phyloP scores from a whole-genome alignment of 495 filamentous ascomycete species.

The Penicillium soppii region DNA sequence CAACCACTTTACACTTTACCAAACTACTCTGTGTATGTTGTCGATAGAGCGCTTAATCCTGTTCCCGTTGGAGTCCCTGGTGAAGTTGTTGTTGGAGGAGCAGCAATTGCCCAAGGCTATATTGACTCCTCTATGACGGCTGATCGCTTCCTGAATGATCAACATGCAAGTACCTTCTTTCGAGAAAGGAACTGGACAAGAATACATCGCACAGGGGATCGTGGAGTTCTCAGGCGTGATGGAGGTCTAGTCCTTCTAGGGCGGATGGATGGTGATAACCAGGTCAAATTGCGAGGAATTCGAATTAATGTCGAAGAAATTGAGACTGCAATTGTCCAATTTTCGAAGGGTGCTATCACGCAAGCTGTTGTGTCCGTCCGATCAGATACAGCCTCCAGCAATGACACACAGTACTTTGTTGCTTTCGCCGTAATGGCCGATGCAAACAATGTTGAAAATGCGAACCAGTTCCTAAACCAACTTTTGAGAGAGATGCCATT shows the following conservation, averaged over 20 bases:
- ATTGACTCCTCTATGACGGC: slow-evolving; percentile 32
- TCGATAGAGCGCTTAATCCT: slow-evolving; percentile 40
- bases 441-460: background rate
- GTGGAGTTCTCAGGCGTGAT: slow-evolving; percentile 20
- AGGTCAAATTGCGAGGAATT: slow-evolving; percentile 53
- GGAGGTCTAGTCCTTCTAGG: slow-evolving; percentile 36
- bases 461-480: background rate
- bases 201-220: slow-evolving; percentile 27
- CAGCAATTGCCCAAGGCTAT: slow-evolving; percentile 43
- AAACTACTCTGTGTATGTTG: slow-evolving; percentile 47
- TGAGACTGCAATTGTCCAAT: slow-evolving; percentile 28
- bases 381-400: background rate
- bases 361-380: slow-evolving; percentile 20
- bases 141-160: slow-evolving; percentile 34
- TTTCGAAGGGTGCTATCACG: slow-evolving; percentile 28
- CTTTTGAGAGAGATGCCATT: slow-evolving; percentile 26
- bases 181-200: slow-evolving; percentile 25
- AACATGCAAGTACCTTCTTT: slow-evolving; percentile 20
- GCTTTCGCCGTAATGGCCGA: slow-evolving; percentile 17
- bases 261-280: slow-evolving; percentile 43
- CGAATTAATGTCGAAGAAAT: slow-evolving; percentile 54
- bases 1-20: slow-evolving; percentile 32
- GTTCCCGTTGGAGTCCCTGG: slow-evolving; percentile 45
- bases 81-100: slow-evolving; percentile 45
- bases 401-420: slow-evolving; percentile 8